phyloP scores from a whole-genome alignment of 108 stramenopile species.

The Nitzschia sp. region DNA sequence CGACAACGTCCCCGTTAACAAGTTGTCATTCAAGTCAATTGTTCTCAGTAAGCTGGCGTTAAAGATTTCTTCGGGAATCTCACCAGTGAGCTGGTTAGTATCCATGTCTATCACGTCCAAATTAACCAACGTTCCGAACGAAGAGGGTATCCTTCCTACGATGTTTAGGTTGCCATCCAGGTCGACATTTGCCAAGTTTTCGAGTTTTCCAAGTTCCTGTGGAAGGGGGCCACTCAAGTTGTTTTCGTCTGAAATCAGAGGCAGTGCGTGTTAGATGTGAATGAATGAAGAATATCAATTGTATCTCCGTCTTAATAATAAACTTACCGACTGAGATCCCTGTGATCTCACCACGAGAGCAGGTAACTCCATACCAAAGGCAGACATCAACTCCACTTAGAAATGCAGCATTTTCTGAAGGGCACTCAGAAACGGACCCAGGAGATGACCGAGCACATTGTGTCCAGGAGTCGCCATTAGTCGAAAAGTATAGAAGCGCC shows the following conservation, averaged over 20 bases:
- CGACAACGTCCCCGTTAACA: constrained; percentile 64
- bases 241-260: constrained; percentile 35
- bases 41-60: constrained; percentile 38
- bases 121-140: constrained; percentile 15
- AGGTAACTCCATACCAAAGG: constrained; percentile 47
- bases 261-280: background rate
- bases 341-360: constrained; percentile 32
- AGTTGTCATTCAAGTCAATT: constrained; percentile 64
- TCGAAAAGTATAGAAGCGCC: constrained; percentile 49
- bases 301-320: background rate
- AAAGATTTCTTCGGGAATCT: constrained; percentile 38
- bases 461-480: constrained; percentile 50
- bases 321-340: constrained; percentile 40
- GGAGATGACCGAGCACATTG: constrained; percentile 23
- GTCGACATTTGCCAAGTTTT: constrained; percentile 30
- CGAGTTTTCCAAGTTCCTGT: constrained; percentile 19
- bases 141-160: constrained; percentile 38
- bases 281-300: background rate
- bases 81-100: constrained; percentile 37
- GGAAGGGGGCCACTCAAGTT: constrained; percentile 31
- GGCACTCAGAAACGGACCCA: constrained; percentile 6
- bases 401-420: constrained; percentile 22
- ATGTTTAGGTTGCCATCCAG: constrained; percentile 35
- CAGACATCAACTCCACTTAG: constrained; percentile 48
- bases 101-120: constrained; percentile 41